A percentile compares a stretch with the other conserved stretches of the same genome.
phyloP scores from a whole-genome alignment of 2,329 filamentous ascomycete genomes.

The Ceratocystiopsis brevicomis region DNA sequence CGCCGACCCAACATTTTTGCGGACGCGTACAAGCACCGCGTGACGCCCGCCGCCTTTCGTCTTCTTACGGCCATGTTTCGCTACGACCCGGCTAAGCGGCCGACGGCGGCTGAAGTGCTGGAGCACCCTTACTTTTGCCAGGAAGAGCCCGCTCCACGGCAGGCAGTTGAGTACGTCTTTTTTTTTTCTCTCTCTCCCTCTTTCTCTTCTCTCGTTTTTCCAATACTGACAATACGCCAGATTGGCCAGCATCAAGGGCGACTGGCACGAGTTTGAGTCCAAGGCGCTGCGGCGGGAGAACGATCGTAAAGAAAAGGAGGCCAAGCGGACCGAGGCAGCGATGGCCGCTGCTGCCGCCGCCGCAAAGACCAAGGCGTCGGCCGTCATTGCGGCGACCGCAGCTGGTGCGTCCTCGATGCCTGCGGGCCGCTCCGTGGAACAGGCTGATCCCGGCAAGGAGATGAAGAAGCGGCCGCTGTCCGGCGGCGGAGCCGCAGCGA shows the following conservation, averaged over 20 bases:
- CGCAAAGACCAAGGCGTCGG: background rate
- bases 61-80: constrained; percentile 69
- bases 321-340: constrained; percentile 22
- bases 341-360: constrained; percentile 18
- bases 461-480: background rate
- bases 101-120: constrained; percentile 66
- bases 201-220: background rate
- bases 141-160: constrained; percentile 59
- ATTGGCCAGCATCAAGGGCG: constrained; percentile 64
- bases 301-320: constrained; percentile 43
- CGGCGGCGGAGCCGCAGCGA: too few species aligned
- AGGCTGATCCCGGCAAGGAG: constrained; percentile 1
- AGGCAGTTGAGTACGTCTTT: constrained; percentile 57
- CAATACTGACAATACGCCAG: constrained; percentile 20
- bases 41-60: constrained; percentile 68
- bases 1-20: constrained; percentile 58
- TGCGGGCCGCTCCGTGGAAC: too few species aligned
- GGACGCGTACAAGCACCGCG: constrained; percentile 58
- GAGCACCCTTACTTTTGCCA: constrained; percentile 72
- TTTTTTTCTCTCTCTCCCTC: background rate
- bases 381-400: too few species aligned
- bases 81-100: constrained; percentile 71
- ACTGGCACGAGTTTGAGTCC: constrained; percentile 98
- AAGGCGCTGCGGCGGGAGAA: constrained; percentile 87
- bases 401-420: too few species aligned